Base-by-base conservation (phyloP, 78 protist species). In the Chrysochromulina parva region DNA sequence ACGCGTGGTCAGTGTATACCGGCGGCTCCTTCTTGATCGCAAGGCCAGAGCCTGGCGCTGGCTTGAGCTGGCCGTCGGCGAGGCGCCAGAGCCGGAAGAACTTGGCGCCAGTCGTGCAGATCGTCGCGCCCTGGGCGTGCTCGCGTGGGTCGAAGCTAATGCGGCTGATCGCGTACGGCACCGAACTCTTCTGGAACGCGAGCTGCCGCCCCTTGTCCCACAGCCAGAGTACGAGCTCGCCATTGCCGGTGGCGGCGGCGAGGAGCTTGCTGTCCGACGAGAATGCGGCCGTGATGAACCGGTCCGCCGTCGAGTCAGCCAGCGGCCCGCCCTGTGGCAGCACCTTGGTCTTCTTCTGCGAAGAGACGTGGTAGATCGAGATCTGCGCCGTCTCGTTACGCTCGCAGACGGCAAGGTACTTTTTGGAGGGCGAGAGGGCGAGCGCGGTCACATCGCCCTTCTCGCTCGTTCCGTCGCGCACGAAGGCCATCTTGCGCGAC, bases 371-470 rank as follows among this genome's bases (percentile, higher is more conserved):
- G 73, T 20, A 16, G 16, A n/a, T 38, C 76, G 76, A 7, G n/a
- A 52, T 17, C 73, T 86, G 82, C 11, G 11, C 62, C 28, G 10
- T 2, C 48, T 20, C 22, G 17, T 2, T 28, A 9, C 4, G 13
- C 85, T 90, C 92, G 24, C 88, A 53, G 19, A 76, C 50, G 14
- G 88, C 92, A 2, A 90, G 54, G 52, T 78, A 78, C 50, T 90
- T 90, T 17, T 38, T 3, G 71, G 3, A 14, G 16, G 85, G 82
- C 47, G 78, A 19, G 50, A 80, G 11, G n/a, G 93, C 89, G 9
- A 82, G 47, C 26, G 86, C 89, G 17, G 92, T 90, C 52, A 71
- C 50, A 11, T 24, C 38, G 0, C 17, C 58, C 67, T n/a, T 67
- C 5, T n/a, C 1, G 59, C 26, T 22, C 19, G 9, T 26, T 0